Base-by-base conservation (phyloP, 345 rosid species). In the Eucalyptus erythrocorys region DNA sequence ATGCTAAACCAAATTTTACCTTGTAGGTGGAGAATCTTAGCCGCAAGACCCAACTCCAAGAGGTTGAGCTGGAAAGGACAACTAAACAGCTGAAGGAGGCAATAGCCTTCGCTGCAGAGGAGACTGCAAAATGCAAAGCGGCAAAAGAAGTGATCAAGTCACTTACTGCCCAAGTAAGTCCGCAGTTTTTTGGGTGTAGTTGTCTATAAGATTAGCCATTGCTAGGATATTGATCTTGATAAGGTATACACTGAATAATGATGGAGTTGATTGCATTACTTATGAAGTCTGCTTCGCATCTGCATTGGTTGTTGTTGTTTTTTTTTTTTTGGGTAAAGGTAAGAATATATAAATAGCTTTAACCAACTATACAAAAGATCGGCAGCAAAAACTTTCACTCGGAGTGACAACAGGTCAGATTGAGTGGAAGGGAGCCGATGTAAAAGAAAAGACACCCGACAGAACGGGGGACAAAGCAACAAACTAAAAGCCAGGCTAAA, bases 141-240 rank as follows among this genome's bases (percentile, higher is more conserved):
- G 99, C 99, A 87, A 98, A 98, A 89, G 99, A 98, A 94, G 99
- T 98, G 89, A 98, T 98, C 93, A 98, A 96, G 94, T 96, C 99
- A 5, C 96, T 97, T 79, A 98, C 99, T 85, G 97, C 97, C 89
- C 99, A 98, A 92, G 99, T 98, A 97, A 95, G 94, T 80, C 68
- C 43, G 45, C 42, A 82, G 22, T 37, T 76, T 21, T 76, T 76
- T 76, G 84, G 84, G 47, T 76, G 84, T 40, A 76, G 84, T 76
- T 76, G 47, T 21, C 84, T 76, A 76, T 76, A 22, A 21, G 81
- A 37, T 37, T 10, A 37, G 84, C 30, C 24, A 76, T 42, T 76
- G 84, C 15, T 71, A 71, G 81, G 81, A 71, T 71, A 37, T 71
- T 71, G 81, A 71, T 71, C 45, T 71, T 12, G 45, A 42, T 40